These are phyloP conservation scores for Apiospora rasikravindrae DNA, from an alignment of 2,329 filamentous ascomycete species.

Conservation along the genomic window DNA sequence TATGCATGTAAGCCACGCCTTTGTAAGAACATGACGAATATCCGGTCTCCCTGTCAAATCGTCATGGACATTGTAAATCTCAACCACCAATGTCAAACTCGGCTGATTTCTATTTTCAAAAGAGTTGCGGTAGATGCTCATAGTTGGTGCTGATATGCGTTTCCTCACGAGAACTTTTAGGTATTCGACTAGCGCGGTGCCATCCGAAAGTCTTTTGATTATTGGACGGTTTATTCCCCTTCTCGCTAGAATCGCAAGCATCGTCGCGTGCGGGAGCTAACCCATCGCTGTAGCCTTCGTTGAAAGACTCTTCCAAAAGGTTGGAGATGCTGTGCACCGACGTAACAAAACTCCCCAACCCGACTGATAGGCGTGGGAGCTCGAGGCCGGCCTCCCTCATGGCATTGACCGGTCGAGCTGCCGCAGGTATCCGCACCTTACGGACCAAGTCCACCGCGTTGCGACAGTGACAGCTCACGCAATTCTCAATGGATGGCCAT, in stretches of 20 bases:
- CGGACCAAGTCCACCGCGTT: neutral
- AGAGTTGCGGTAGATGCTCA: neutral
- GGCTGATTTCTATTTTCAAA: neutral
- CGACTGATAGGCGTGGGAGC: no score
- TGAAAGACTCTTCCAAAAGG: neutral
- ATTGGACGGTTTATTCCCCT: neutral
- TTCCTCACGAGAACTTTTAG: neutral
- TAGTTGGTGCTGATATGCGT: neutral
- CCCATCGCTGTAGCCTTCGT: neutral
- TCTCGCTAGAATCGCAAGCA: neutral
- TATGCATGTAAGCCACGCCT: neutral
- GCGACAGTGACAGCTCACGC: neutral
- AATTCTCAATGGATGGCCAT: neutral
- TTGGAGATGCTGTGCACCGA: neutral
- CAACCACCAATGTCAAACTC: neutral
- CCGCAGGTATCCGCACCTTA: no score
- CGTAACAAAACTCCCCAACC: neutral
- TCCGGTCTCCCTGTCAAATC: neutral
- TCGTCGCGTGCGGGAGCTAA: neutral
- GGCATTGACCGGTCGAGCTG: neutral
- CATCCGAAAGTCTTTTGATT: neutral
- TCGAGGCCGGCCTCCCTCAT: neutral
- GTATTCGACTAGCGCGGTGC: neutral
- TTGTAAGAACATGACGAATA: no score
- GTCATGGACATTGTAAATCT: neutral